These are phyloP conservation scores for Tranzscheliella williamsii DNA, from an alignment of 1,284 basidiomycete genomes.

Conservation along the genomic window DNA sequence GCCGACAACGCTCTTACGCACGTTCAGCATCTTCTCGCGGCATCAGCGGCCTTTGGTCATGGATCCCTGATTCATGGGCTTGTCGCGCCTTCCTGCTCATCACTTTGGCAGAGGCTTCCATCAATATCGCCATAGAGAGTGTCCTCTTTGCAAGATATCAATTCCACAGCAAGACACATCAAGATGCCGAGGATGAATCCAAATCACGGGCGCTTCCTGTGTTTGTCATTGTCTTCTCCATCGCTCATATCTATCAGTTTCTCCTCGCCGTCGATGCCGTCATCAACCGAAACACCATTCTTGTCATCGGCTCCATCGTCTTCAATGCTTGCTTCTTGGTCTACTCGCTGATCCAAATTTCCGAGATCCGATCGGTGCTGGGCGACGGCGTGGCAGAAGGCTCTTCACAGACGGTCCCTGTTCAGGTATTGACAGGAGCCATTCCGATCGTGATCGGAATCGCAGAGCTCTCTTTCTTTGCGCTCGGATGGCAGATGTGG, in stretches of 20 bases:
- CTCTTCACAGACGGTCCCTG: slow-evolving; percentile 46
- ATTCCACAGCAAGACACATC: slow-evolving; percentile 26
- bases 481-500: slow-evolving; percentile 43
- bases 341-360: slow-evolving; percentile 52
- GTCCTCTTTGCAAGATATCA: slow-evolving; percentile 44
- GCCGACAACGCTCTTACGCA: slow-evolving; percentile 26
- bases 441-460: slow-evolving; percentile 50
- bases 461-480: slow-evolving; percentile 35
- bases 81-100: slow-evolving; percentile 45
- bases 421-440: slow-evolving; percentile 47
- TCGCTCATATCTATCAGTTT: slow-evolving; percentile 51
- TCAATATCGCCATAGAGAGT: slow-evolving; percentile 48
- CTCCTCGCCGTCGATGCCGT: slow-evolving; percentile 47
- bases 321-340: slow-evolving; percentile 51
- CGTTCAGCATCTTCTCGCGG: slow-evolving; percentile 15
- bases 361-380: slow-evolving; percentile 48
- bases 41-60: slow-evolving; percentile 23
- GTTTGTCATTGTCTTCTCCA: slow-evolving; percentile 49
- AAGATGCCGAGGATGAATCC: slow-evolving; percentile 22
- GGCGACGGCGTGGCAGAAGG: slow-evolving; percentile 46
- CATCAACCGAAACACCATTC: slow-evolving; percentile 49
- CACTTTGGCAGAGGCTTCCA: slow-evolving; percentile 43
- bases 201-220: slow-evolving; percentile 41
- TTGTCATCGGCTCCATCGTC: slow-evolving; percentile 45
- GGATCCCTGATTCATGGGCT: slow-evolving; percentile 43